Percentiles rank a stretch among this genome's conserved stretches.
Evolutionary conservation across 495 filamentous ascomycete species (phyloP).

Genomic region (Aspergillus avenaceus): DNA sequence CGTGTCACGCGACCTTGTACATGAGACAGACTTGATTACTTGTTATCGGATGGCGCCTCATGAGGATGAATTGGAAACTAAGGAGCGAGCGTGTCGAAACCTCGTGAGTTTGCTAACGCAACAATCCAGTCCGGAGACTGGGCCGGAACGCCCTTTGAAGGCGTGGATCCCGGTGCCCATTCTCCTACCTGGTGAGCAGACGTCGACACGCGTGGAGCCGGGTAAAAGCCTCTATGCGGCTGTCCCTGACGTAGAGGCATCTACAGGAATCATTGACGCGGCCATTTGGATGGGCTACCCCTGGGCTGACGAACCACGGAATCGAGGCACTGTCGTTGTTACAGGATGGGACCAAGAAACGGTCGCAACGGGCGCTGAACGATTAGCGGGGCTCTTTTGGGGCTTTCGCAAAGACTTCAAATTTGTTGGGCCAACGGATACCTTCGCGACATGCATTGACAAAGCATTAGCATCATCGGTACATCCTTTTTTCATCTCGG

Average conservation of each 20-base stretch:
- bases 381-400: slow-evolving; percentile 50
- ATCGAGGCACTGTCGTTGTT: slow-evolving; percentile 48
- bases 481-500: slow-evolving; percentile 56
- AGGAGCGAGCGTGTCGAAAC: slow-evolving; percentile 51
- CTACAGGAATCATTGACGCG: slow-evolving; percentile 45
- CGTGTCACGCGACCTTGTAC: slow-evolving; percentile 47
- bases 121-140: not conserved
- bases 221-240: slow-evolving; percentile 50
- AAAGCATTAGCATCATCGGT: slow-evolving; percentile 36
- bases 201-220: slow-evolving; percentile 52
- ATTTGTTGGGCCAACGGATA: slow-evolving; percentile 52
- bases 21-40: slow-evolving; percentile 51
- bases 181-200: slow-evolving; percentile 54
- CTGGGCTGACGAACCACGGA: slow-evolving; percentile 57
- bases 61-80: slow-evolving; percentile 47
- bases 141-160: slow-evolving; percentile 39
- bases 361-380: slow-evolving; percentile 35
- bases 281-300: slow-evolving; percentile 58
- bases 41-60: slow-evolving; percentile 56
- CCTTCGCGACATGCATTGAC: slow-evolving; percentile 47
- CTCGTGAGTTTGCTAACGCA: slow-evolving; percentile 37
- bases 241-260: slow-evolving; percentile 40
- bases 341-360: slow-evolving; percentile 46
- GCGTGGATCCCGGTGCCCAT: slow-evolving; percentile 54
- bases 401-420: slow-evolving; percentile 41